These are phyloP conservation scores for Austroboletus eburneus DNA, from an alignment of 768 basidiomycete genomes.

Conservation along the genomic window DNA sequence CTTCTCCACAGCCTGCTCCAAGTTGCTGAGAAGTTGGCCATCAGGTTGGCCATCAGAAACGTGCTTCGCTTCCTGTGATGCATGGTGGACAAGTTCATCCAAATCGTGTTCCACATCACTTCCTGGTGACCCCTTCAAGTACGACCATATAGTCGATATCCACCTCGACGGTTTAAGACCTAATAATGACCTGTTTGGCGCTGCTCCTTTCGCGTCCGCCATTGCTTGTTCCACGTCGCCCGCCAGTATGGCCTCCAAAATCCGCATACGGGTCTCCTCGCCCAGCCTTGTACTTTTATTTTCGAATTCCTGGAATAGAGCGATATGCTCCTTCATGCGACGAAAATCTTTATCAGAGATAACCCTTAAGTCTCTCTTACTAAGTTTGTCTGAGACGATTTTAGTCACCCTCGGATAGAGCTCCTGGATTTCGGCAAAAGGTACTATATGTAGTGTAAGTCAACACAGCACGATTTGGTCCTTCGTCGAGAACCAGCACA, in stretches of 20 bases:
- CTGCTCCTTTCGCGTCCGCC: background rate
- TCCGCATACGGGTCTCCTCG: background rate
- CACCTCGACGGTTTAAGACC: too few species aligned
- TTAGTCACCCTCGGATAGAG: conserved; percentile 15
- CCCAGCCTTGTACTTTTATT: background rate
- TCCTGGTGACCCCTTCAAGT: too few species aligned
- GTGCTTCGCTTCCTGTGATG: background rate
- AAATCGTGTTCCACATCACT: background rate
- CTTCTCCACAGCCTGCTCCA: conserved; percentile 4
- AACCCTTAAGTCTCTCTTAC: background rate
- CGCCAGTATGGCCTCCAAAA: conserved; percentile 7
- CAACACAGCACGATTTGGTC: background rate
- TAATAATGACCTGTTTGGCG: too few species aligned
- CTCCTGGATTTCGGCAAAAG: conserved; percentile 1
- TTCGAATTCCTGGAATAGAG: conserved; percentile 3
- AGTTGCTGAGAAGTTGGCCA: conserved; percentile 11
- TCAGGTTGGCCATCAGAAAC: conserved; percentile 13
- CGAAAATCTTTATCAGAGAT: conserved; percentile 13
- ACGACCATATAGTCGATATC: too few species aligned
- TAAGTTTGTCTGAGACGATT: background rate
- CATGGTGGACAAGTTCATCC: conserved; percentile 3
- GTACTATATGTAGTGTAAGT: conserved; percentile 3
- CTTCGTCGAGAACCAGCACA: background rate
- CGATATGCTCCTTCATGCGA: conserved; percentile 14
- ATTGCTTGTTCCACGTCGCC: conserved; percentile 5